These are phyloP conservation scores for Salix purpurea DNA, from an alignment of 345 rosid genomes.

Conservation along the genomic window DNA sequence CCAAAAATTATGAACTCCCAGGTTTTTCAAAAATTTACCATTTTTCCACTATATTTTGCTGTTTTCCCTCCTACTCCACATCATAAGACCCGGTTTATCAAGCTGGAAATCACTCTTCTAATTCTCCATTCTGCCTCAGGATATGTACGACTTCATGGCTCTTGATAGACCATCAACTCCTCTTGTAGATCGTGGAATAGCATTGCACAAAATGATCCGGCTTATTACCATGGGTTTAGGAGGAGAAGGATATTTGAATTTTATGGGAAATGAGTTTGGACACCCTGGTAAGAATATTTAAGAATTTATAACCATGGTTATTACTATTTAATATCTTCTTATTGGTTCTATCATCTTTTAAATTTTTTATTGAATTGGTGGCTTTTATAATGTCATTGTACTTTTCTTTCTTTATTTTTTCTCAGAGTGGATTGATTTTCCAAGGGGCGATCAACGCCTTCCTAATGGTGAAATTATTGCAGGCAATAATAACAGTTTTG, in stretches of 20 bases:
- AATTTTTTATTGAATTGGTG: background rate
- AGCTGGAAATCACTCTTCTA: slow-evolving; percentile 2
- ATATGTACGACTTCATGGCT: slow-evolving; percentile 98
- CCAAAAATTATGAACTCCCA: too few relatives aligned
- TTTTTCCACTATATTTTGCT: too few relatives aligned
- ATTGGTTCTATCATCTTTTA: background rate
- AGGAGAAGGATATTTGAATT: slow-evolving; percentile 96
- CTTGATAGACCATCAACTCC: slow-evolving; percentile 75
- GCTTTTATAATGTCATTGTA: background rate
- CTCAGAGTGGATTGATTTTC: slow-evolving; percentile 97
- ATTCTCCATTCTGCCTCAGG: slow-evolving; percentile 42
- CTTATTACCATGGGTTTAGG: slow-evolving; percentile 93
- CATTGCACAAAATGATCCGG: slow-evolving; percentile 95
- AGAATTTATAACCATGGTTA: background rate
- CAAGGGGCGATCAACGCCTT: slow-evolving; percentile 80
- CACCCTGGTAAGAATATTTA: slow-evolving; percentile 67
- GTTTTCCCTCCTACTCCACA: too few relatives aligned
- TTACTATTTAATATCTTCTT: background rate
- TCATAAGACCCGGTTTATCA: background rate
- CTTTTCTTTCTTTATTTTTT: slow-evolving; percentile 6
- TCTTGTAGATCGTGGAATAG: slow-evolving; percentile 86
- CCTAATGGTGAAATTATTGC: slow-evolving; percentile 55
- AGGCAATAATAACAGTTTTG: slow-evolving; percentile 77
- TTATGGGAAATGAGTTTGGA: slow-evolving; percentile 99
- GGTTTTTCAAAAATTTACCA: too few relatives aligned